phyloP scores from a whole-genome alignment of 2,329 filamentous ascomycete species.

The Phialophora expanda region DNA sequence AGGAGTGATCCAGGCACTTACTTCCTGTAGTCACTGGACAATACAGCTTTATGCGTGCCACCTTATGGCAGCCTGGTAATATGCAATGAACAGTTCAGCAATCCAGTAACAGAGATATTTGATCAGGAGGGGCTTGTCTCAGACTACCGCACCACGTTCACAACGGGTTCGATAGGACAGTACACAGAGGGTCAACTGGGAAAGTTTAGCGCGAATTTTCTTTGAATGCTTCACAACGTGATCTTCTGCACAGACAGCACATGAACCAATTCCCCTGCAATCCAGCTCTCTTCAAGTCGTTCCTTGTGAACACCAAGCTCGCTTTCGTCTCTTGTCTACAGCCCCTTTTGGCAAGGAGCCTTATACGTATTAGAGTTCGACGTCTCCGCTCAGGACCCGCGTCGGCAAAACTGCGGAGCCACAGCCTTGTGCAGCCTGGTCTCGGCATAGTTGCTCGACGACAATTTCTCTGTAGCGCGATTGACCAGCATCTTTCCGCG shows the following conservation, averaged over 20 bases:
- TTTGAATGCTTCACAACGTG: background rate
- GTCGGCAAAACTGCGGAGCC: background rate
- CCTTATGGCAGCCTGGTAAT: background rate
- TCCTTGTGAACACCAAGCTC: background rate
- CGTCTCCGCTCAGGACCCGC: background rate
- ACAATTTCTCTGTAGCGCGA: background rate
- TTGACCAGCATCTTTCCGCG: background rate
- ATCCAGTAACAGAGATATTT: background rate
- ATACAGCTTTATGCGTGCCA: background rate
- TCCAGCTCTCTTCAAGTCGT: background rate
- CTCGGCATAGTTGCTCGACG: background rate
- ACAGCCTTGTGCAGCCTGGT: constrained; percentile 6
- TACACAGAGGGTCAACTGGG: background rate
- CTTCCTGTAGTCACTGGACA: background rate
- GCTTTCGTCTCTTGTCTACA: background rate
- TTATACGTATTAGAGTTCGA: constrained; percentile 5
- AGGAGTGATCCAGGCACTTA: background rate
- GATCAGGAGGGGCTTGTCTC: background rate
- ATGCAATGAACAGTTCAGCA: background rate
- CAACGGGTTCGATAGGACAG: background rate
- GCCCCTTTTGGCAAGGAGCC: constrained; percentile 7
- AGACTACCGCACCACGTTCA: background rate
- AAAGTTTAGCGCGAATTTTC: background rate
- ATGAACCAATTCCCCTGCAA: background rate
- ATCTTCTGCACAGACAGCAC: background rate